Conservation (phyloP, 108 stramenopile species). For the Mediolabrus comicus region DNA sequence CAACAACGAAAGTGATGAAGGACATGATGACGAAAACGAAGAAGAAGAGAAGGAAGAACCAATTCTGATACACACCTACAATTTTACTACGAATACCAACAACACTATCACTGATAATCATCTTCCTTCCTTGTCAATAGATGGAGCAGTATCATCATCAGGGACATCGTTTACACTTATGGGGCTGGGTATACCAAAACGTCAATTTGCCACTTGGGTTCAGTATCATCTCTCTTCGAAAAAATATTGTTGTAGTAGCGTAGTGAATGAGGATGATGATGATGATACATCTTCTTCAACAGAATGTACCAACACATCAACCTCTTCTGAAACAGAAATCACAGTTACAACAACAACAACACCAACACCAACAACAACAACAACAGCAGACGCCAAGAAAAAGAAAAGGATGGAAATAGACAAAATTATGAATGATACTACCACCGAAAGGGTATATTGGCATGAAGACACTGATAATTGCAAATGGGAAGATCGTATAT, state of each 20-base stretch:
- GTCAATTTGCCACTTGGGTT: conserved; percentile 41
- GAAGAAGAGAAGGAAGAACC: not conserved
- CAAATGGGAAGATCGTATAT: not conserved
- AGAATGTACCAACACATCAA: no score
- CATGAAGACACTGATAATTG: no score
- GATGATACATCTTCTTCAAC: no score
- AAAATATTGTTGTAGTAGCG: not conserved
- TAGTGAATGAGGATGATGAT: not conserved
- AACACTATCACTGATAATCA: not conserved
- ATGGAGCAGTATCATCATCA: no score
- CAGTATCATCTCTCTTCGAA: conserved; percentile 27
- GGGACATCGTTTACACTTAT: conserved; percentile 10
- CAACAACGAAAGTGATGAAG: not conserved
- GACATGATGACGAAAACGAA: conserved; percentile 3
- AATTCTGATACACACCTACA: not conserved
- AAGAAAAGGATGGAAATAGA: no score
- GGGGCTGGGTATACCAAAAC: conserved; percentile 36
- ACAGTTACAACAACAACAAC: no score
- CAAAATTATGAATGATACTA: no score
- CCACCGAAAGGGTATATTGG: no score
- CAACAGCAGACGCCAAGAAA: no score
- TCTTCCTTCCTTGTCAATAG: no score
- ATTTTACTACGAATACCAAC: no score
- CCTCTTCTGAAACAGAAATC: no score
- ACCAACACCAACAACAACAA: not conserved